Percentiles rank a stretch among this genome's conserved stretches.
Conservation (phyloP, 2,329 filamentous ascomycete genomes). For the Aspergillus sp. region DNA sequence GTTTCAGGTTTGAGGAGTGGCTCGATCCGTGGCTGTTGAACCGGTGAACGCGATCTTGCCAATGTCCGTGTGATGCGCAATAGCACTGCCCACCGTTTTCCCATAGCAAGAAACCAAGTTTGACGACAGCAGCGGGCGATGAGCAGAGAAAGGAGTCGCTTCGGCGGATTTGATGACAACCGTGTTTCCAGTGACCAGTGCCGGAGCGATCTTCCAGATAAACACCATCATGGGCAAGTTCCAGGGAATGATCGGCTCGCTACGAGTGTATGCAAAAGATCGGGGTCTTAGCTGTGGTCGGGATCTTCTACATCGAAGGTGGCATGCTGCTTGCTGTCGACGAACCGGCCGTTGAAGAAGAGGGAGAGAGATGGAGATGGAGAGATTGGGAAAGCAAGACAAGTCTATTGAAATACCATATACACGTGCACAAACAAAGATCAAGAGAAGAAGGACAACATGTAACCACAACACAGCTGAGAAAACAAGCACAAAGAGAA, state of each 20-base stretch:
- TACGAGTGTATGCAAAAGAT: slow-evolving; percentile 73
- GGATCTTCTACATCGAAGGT: neutral
- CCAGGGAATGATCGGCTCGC: slow-evolving; percentile 80
- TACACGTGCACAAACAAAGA: too few relatives aligned
- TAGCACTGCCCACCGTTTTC: slow-evolving; percentile 70
- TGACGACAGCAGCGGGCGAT: slow-evolving; percentile 50
- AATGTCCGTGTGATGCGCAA: slow-evolving; percentile 61
- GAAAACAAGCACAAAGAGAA: too few relatives aligned
- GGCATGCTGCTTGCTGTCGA: neutral
- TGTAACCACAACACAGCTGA: too few relatives aligned
- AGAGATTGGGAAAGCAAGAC: neutral
- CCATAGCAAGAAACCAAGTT: slow-evolving; percentile 66
- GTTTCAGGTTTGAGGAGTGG: slow-evolving; percentile 57
- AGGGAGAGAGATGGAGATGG: neutral
- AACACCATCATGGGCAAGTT: slow-evolving; percentile 82
- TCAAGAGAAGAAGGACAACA: too few relatives aligned
- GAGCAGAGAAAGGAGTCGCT: slow-evolving; percentile 66
- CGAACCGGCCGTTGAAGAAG: neutral
- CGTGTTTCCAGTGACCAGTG: slow-evolving; percentile 61
- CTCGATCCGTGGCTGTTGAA: slow-evolving; percentile 59
- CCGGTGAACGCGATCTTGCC: slow-evolving; percentile 65
- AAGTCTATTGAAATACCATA: too few relatives aligned
- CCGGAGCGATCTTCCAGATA: slow-evolving; percentile 80
- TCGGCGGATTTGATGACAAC: slow-evolving; percentile 65
- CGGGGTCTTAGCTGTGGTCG: slow-evolving; percentile 22